These are phyloP conservation scores for Neurospora sp. DNA, from an alignment of 495 filamentous ascomycete species.

Conservation along the genomic window DNA sequence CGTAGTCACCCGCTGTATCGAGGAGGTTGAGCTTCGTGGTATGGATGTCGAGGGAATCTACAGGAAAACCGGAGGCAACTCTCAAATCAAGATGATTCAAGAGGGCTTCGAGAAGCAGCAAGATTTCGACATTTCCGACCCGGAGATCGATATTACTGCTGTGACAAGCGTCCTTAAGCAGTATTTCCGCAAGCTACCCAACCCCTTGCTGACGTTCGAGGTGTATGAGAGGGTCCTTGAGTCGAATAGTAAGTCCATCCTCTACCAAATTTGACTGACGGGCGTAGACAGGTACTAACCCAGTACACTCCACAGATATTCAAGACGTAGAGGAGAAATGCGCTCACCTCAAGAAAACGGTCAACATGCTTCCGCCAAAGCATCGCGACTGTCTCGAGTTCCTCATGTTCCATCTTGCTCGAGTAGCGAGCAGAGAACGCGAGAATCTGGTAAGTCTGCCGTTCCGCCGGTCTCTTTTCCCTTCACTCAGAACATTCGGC, in stretches of 20 bases:
- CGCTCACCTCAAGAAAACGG: slow-evolving; percentile 53
- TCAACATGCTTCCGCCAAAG: slow-evolving; percentile 66
- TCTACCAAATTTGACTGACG: neutral
- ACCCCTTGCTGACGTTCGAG: slow-evolving; percentile 83
- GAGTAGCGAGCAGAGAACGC: slow-evolving; percentile 70
- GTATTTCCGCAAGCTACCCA: slow-evolving; percentile 92
- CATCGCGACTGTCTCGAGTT: slow-evolving; percentile 89
- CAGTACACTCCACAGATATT: slow-evolving; percentile 25
- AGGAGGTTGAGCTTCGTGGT: slow-evolving; percentile 91
- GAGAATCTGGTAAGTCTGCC: slow-evolving; percentile 57
- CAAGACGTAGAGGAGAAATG: slow-evolving; percentile 50
- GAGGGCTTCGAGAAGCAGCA: slow-evolving; percentile 81
- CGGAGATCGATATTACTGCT: slow-evolving; percentile 87
- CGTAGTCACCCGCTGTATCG: slow-evolving; percentile 88
- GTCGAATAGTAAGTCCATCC: slow-evolving; percentile 42
- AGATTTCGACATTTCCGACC: slow-evolving; percentile 86
- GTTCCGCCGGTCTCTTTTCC: neutral
- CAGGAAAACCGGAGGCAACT: slow-evolving; percentile 87
- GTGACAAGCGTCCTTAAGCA: slow-evolving; percentile 95
- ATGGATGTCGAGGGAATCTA: slow-evolving; percentile 99
- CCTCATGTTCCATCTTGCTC: slow-evolving; percentile 84
- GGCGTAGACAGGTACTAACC: neutral
- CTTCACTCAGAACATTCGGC: neutral
- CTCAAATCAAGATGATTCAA: slow-evolving; percentile 75
- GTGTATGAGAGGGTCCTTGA: slow-evolving; percentile 86